Conservation (phyloP, 176 grass and related monocot genomes). For the Oryza punctata region DNA sequence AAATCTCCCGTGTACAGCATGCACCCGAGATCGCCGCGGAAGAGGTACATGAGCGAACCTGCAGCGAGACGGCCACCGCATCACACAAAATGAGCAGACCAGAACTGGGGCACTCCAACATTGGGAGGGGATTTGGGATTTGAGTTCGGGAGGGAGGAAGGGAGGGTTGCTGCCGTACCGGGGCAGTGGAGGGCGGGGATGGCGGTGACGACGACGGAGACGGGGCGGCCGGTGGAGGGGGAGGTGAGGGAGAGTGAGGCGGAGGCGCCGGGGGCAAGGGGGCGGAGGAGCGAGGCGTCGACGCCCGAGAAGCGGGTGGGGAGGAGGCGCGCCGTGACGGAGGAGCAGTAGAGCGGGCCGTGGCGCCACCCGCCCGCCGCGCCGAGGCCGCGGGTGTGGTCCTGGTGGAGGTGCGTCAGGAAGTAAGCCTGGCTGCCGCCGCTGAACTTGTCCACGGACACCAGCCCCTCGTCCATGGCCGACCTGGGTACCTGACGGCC, state of each 20-base stretch:
- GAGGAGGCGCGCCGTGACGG: slow-evolving; percentile 67
- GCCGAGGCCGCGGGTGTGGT: slow-evolving; percentile 78
- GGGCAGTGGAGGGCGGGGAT: slow-evolving; percentile 81
- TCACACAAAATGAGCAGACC: neutral
- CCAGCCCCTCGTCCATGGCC: slow-evolving; percentile 61
- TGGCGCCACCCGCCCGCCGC: slow-evolving; percentile 52
- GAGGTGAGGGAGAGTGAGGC: slow-evolving; percentile 42
- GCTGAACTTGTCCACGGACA: slow-evolving; percentile 66
- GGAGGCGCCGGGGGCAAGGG: slow-evolving; percentile 48
- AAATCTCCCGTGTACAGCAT: slow-evolving; percentile 81
- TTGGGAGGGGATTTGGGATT: neutral
- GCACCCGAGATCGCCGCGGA: slow-evolving; percentile 77
- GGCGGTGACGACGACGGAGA: slow-evolving; percentile 67
- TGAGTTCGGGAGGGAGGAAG: neutral
- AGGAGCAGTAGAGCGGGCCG: slow-evolving; percentile 83
- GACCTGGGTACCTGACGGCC: neutral
- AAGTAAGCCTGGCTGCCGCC: slow-evolving; percentile 72
- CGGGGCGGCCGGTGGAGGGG: slow-evolving; percentile 2
- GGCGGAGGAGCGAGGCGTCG: slow-evolving; percentile 66
- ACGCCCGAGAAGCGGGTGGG: slow-evolving; percentile 65
- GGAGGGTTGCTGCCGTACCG: slow-evolving; percentile 26
- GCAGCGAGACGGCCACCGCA: neutral
- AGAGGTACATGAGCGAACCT: slow-evolving; percentile 92
- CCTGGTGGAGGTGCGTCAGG: slow-evolving; percentile 88
- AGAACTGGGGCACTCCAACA: neutral